Evolutionary conservation across 2,329 filamentous ascomycete genomes (phyloP).

Genomic region (Cercospora canescens): DNA sequence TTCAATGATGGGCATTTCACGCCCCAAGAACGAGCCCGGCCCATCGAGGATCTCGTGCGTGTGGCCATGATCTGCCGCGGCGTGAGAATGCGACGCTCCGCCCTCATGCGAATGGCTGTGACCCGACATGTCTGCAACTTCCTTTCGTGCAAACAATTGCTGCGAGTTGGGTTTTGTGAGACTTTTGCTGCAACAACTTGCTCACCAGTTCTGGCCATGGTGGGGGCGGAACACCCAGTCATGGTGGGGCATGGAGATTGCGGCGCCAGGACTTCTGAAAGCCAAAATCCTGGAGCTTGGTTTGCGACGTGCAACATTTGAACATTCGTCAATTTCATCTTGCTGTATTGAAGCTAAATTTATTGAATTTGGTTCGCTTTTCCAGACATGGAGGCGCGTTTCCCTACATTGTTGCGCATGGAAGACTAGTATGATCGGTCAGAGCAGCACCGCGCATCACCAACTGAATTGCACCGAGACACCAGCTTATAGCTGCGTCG

Average conservation of each 20-base stretch:
- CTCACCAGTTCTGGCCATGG: background rate
- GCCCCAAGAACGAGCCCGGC: conserved; percentile 82
- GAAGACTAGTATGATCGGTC: too few relatives aligned
- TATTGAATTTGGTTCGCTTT: too few relatives aligned
- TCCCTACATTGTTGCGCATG: background rate
- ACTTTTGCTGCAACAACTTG: background rate
- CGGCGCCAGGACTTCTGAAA: background rate
- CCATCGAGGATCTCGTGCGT: conserved; percentile 94
- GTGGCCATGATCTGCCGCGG: conserved; percentile 77
- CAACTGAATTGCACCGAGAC: too few relatives aligned
- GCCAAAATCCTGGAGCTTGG: background rate
- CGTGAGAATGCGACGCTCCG: conserved; percentile 37
- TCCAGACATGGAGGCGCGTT: too few relatives aligned
- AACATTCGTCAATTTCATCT: too few relatives aligned
- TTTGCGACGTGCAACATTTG: too few relatives aligned
- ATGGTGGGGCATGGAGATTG: background rate
- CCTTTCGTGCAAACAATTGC: background rate
- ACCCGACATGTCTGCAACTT: conserved; percentile 18
- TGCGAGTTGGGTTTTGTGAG: background rate
- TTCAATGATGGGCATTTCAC: conserved; percentile 92
- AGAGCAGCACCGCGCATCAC: background rate
- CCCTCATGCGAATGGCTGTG: conserved; percentile 53
- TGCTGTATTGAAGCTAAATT: too few relatives aligned
- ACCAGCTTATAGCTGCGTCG: too few relatives aligned
- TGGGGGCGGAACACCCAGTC: background rate